Percentiles rank a stretch among this genome's conserved stretches.
Evolutionary conservation across 192 early-diverging fungal species (phyloP).

Genomic region (Umbelopsis ramanniana): DNA sequence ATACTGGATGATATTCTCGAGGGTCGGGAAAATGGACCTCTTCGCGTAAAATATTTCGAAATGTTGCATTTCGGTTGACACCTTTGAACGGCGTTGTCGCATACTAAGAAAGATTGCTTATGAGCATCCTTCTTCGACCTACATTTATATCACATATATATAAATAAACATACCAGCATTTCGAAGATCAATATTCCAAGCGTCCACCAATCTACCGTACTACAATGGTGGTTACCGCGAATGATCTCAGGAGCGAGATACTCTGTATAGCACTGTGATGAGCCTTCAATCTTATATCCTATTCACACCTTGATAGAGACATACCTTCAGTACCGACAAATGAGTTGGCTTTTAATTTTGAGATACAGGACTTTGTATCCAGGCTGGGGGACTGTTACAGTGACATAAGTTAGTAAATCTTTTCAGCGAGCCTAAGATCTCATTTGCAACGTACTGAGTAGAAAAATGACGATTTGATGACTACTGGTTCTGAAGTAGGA

Average conservation of each 20-base stretch:
- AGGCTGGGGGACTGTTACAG: slow-evolving; percentile 18
- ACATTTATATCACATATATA: background rate
- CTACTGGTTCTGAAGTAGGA: slow-evolving; percentile 43
- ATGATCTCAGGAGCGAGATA: slow-evolving; percentile 48
- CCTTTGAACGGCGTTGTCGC: slow-evolving; percentile 76
- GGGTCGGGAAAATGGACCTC: slow-evolving; percentile 76
- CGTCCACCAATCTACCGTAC: slow-evolving; percentile 75
- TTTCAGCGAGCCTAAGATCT: background rate
- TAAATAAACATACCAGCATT: slow-evolving; percentile 52
- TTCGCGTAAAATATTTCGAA: slow-evolving; percentile 80
- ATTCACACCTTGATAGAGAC: too few species aligned
- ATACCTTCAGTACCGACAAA: slow-evolving; percentile 49
- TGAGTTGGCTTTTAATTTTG: slow-evolving; percentile 34
- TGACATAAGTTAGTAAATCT: background rate
- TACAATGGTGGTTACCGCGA: slow-evolving; percentile 43
- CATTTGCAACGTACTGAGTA: slow-evolving; percentile 19
- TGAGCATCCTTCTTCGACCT: background rate
- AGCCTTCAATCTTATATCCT: background rate
- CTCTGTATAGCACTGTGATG: slow-evolving; percentile 7
- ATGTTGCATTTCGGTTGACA: slow-evolving; percentile 60
- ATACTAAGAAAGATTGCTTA: slow-evolving; percentile 48
- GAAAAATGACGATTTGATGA: slow-evolving; percentile 47
- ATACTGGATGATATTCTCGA: slow-evolving; percentile 17
- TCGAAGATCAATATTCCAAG: slow-evolving; percentile 73
- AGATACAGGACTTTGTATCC: slow-evolving; percentile 34